Evolutionary conservation across 768 basidiomycete species (phyloP), one percentile per base, ranked within the genome.

Genomic region (Tephrocybe sp.): DNA sequence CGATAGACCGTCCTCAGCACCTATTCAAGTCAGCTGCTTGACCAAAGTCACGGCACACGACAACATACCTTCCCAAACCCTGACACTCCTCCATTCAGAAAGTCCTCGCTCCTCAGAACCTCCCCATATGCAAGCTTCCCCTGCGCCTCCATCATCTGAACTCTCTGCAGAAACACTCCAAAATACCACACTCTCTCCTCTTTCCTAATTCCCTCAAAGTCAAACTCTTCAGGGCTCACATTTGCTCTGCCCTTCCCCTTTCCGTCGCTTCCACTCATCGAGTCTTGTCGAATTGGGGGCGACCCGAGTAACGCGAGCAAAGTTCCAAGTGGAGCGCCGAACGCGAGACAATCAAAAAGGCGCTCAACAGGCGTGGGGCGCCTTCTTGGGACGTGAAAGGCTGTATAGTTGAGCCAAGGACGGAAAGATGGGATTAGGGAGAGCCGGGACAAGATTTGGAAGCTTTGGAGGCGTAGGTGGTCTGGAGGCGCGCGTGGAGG

Each of bases 301-400:
- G 70, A 68, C 14, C 72, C 70, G n/a, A 73, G 58, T 18, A 74
- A 65, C 41, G 69, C 65, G 25, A 73, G 60, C 10, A 76, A 62
- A 0, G 70, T 68, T 36, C 62, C 60, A 11, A 73, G 62, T 2
- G 73, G 67, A 12, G 65, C 70, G 14, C 70, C 73, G 41, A 71
- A 68, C 34, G 68, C 60, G 45, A 73, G 64, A 44, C 70, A 71
- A 32, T 69, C 65, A 67, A 69, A 75, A 18, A 74, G 58, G 11
- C 68, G 57, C 11, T 62, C 58, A 25, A 67, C 56, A 3, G 72
- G 59, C 18, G 67, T 65, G 18, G 66, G 58, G 24, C 57, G 57
- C 36, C 50, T 55, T 32, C 64, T 30, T 40, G 59, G 56, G 23
- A 65, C 55, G 50, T 70, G 58, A 40, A 63, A 54, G 32, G 56